These are phyloP conservation scores for Luzula sylvatica DNA, from an alignment of 176 grass and related monocot species.

Conservation along the genomic window DNA sequence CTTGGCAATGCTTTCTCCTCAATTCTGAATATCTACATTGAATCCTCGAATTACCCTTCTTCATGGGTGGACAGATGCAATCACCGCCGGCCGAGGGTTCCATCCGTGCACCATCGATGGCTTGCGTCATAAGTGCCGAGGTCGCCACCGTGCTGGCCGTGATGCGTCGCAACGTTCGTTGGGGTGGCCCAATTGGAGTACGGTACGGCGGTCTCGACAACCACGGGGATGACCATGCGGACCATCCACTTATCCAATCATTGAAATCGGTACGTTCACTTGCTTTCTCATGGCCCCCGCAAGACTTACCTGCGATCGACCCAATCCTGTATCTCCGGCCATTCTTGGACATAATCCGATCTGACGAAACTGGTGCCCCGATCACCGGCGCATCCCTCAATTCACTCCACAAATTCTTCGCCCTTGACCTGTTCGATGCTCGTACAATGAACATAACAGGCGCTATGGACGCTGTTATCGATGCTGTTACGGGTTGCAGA, in stretches of 20 bases:
- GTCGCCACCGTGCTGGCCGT: constrained; percentile 87
- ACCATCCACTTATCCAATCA: constrained; percentile 61
- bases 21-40: constrained; percentile 13
- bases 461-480: constrained; percentile 62
- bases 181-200: constrained; percentile 45
- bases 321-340: constrained; percentile 64
- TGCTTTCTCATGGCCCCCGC: constrained; percentile 39
- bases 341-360: constrained; percentile 84
- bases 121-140: constrained; percentile 81
- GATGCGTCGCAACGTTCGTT: constrained; percentile 96
- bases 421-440: constrained; percentile 51
- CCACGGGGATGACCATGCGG: constrained; percentile 51
- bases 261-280: constrained; percentile 65
- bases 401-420: constrained; percentile 82
- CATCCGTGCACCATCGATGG: constrained; percentile 28
- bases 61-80: constrained; percentile 7
- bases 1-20: constrained; percentile 8
- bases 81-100: constrained; percentile 7
- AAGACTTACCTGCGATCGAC: constrained; percentile 29
- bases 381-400: constrained; percentile 84
- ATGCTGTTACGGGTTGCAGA: constrained; percentile 77
- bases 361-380: constrained; percentile 89
- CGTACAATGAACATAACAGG: constrained; percentile 25
- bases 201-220: constrained; percentile 47
- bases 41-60: background rate